Evolutionary conservation across 208 protist genomes (phyloP), one percentile per base, ranked within the genome.

Genomic region (Leishmania guyanensis): DNA sequence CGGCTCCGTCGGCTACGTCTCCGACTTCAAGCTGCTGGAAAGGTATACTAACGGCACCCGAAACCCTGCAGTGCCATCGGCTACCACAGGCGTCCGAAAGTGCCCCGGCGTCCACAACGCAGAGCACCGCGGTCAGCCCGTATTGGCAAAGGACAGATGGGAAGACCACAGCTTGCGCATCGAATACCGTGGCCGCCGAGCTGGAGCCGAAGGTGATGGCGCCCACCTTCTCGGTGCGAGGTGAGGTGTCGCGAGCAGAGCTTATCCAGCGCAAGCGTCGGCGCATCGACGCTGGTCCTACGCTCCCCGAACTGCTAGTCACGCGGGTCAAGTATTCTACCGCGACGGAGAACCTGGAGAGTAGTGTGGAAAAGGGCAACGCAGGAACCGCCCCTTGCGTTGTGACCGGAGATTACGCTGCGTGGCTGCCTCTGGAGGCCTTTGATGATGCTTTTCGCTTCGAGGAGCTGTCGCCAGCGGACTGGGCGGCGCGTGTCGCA

Each of bases 191-290:
- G 54, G 54, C 77, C 0, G 16, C 43, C n/a, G 84, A 78, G 43
- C 26, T 60, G n/a, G 78, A 98, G 76, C 98, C 98, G 6, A 99
- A 99, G 82, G 96, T 99, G 36, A 96, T 98, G 86, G 95, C 94
- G 0, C 91, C 95, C 0, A 86, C 73, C 43, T 83, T 89, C 17
- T 73, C 83, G 2, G 83, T 93, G 12, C 91, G 85, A 12, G 98
- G 98, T 39, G 88, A 98, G 81, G 75, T 98, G 3, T 89, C 96
- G 16, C 89, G 94, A 6, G 85, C 88, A 14, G 94, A 99, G 84
- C 84, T 96, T 12, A 82, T 99, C 53, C 88, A 91, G 53, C 93
- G 97, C 36, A 93, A 92, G 87, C 84, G 94, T 54, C 71, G 78
- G 6, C 88, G 85, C n/a, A 94, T 95, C 81, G 92, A 96, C 60